Evolutionary conservation across 345 rosid species (phyloP), one percentile per base, ranked within the genome.

Genomic region (Populus ilicifolia): DNA sequence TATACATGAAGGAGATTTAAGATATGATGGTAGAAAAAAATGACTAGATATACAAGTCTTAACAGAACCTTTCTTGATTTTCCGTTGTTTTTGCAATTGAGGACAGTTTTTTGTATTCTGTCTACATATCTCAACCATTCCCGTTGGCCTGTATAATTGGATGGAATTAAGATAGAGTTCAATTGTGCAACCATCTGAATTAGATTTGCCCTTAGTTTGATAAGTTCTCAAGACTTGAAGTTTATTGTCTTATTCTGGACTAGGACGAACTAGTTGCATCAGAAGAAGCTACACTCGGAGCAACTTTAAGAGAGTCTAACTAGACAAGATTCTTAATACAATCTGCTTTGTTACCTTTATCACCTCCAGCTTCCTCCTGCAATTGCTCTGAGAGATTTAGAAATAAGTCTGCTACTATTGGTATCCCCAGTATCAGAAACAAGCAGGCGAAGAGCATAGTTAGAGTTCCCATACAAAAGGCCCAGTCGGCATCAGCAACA

Each of bases 371-470:
- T n/a, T 67, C 77, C 30, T 75, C 76, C 29, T 82, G 85, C 79
- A 79, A 71, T 64, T 50, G 83, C 6, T 87, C 77, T 0, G 86
- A 76, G 66, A 87, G 54, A 71, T 76, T 77, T 17, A 83, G 71
- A 54, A 88, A 74, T 56, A 78, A 71, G 77, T 77, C 85, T 13
- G 84, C 85, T 0, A 83, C 61, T 3, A 83, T 78, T 5, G 85
- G 83, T 43, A 87, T 62, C 16, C 85, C 88, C 2, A 84, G 72
- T 18, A 82, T 74, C 10, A 79, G 39, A 66, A 73, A 59, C 59
- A 80, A 50, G 71, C 80, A 79, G 38, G 86, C 85, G 0, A 77
- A 65, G 21, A 83, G 66, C 77, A 82, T 67, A 4, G 82, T 80
- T 12, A 74, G 41, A 72, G 76, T 50, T 29, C 88, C 88, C 5